A percentile compares a stretch with the other conserved stretches of the same genome.
phyloP scores from a whole-genome alignment of 2,329 filamentous ascomycete genomes.

The Sclerotinia borealis region DNA sequence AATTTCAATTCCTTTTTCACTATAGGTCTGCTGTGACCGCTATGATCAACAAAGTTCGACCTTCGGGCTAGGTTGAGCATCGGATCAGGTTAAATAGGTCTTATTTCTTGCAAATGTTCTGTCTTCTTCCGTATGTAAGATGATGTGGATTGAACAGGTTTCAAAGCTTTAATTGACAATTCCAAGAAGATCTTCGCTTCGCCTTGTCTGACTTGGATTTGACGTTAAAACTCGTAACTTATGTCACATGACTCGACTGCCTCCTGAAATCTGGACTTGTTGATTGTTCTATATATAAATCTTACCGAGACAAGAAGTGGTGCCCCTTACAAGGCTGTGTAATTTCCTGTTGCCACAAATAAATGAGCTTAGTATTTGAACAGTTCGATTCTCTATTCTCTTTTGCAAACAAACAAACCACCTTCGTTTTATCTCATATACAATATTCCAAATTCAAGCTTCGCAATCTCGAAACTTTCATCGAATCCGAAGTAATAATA shows the following conservation, averaged over 20 bases:
- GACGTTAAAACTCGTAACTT: not conserved
- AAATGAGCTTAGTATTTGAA: constrained; percentile 12
- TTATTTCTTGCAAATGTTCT: not conserved
- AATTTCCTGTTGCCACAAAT: constrained; percentile 13
- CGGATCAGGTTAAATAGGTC: not conserved
- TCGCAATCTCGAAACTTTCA: not conserved
- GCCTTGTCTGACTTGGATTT: not conserved
- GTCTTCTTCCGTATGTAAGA: constrained; percentile 4
- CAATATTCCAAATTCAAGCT: not conserved
- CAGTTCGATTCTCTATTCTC: constrained; percentile 1
- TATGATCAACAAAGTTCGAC: not conserved
- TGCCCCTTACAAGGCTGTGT: constrained; percentile 12
- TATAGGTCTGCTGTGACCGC: constrained; percentile 2
- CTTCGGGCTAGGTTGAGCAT: not conserved
- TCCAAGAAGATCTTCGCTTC: constrained; percentile 3
- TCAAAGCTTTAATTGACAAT: constrained; percentile 1
- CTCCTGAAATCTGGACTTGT: not conserved
- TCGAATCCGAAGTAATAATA: not conserved
- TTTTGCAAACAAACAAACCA: constrained; percentile 3
- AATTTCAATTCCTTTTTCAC: not conserved
- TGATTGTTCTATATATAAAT: constrained; percentile 8
- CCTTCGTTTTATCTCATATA: constrained; percentile 8
- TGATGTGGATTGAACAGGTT: constrained; percentile 2
- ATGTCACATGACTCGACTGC: constrained; percentile 8
- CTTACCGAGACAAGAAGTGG: constrained; percentile 12